Evolutionary conservation across 495 filamentous ascomycete species (phyloP).

Genomic region (Massariosphaeria phaeospora): DNA sequence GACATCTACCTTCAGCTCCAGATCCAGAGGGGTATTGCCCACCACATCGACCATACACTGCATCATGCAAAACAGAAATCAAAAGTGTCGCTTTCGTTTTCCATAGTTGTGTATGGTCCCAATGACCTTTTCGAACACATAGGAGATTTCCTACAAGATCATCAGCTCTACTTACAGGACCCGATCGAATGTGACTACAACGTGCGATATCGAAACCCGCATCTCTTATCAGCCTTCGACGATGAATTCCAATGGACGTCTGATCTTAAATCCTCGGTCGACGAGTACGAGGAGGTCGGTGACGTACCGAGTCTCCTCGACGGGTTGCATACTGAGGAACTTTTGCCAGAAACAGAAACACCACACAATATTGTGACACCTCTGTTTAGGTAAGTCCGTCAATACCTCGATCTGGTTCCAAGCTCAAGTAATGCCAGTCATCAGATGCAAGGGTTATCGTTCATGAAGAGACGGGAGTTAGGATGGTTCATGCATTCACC

Average conservation of each 20-base stretch:
- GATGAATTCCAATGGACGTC: background rate
- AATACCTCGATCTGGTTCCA: too few species aligned
- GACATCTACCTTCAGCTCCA: background rate
- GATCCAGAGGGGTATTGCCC: background rate
- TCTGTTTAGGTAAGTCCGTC: too few species aligned
- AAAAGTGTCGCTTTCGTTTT: background rate
- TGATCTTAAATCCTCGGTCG: background rate
- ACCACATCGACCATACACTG: background rate
- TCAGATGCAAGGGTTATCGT: background rate
- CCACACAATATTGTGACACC: too few species aligned
- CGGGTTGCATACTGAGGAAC: background rate
- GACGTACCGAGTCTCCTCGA: background rate
- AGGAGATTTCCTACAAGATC: conserved; percentile 3
- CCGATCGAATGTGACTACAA: background rate
- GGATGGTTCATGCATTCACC: background rate
- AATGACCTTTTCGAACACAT: conserved; percentile 1
- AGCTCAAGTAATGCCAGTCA: background rate
- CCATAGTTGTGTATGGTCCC: conserved; percentile 4
- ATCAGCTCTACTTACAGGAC: background rate
- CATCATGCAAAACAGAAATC: background rate
- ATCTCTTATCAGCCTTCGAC: background rate
- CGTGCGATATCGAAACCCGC: conserved; percentile 4
- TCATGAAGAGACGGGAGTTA: background rate
- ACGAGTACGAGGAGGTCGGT: background rate
- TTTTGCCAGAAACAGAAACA: background rate